Base-by-base conservation (phyloP, 129 eudicot genomes). In the Flaveria ramosissima region DNA sequence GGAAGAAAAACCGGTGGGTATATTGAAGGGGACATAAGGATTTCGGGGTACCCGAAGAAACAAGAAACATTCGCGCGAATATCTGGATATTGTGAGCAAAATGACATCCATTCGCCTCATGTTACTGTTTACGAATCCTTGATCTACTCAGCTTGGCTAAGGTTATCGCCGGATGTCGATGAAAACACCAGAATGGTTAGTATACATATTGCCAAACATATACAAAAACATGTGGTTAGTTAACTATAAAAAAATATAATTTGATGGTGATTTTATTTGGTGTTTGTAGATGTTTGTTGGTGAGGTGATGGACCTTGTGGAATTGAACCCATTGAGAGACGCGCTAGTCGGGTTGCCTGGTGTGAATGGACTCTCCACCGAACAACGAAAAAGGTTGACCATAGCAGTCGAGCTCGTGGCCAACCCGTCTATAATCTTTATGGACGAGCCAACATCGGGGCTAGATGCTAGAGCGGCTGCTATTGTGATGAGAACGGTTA, bases 1-100 rank as follows among this genome's bases (percentile, higher is more conserved):
- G 97, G 97, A n/a, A 77, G 97, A 20, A 92, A 92, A 84, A 92
- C 92, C 1, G 97, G 97, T 13, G 97, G 97, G 30, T 87, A 89
- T 47, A 81, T 89, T 27, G 88, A 85, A 47, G 96, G 97, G 14
- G 64, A 67, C 55, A 85, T 92, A 11, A 83, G 55, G 26, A 84
- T 92, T 55, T 92, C 96, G 0, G 97, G 97, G 19, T 89, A 85
- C 61, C 92, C 96, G 16, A 92, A 89, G 77, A 83, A 85, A 79
- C 97, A 92, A 80, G 92, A 89, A 80, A 89, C 96, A 0, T 92
- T 92, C 60, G 92, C 96, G 59, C 81, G 97, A 27, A 89, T 92
- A 70, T 82, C 96, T 12, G 97, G 97, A 45, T 92, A 92, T 50
- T 89, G 96, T 76, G 97, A 92, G 83, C 97, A 92, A 78, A 89